Percentiles rank a stretch among this genome's conserved stretches.
Conservation (phyloP, 2,329 filamentous ascomycete genomes). For the Epicoccum nigrum region DNA sequence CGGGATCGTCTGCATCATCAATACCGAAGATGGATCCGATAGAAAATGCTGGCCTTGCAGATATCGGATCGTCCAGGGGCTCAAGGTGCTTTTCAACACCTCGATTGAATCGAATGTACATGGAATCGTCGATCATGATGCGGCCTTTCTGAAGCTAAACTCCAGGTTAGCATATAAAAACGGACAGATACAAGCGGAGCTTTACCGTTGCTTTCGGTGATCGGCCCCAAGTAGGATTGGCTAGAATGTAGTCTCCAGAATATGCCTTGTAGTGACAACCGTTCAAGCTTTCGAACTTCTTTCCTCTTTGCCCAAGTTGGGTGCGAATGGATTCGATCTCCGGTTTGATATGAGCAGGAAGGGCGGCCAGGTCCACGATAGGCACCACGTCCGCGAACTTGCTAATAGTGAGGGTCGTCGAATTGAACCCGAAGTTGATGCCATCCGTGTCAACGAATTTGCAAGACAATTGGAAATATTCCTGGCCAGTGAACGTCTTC, state of each 20-base stretch:
- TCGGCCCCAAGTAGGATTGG: conserved; percentile 51
- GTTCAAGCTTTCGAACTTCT: conserved; percentile 76
- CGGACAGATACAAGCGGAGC: background rate
- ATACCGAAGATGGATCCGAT: background rate
- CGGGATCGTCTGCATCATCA: conserved; percentile 38
- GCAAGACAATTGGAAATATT: conserved; percentile 24
- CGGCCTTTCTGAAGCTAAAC: conserved; percentile 69
- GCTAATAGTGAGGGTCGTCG: conserved; percentile 24
- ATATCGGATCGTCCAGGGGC: conserved; percentile 17
- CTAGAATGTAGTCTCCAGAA: conserved; percentile 59
- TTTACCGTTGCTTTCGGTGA: background rate
- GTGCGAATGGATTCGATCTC: conserved; percentile 67
- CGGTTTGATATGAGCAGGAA: conserved; percentile 79
- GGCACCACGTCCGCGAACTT: conserved; percentile 76
- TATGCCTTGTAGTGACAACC: conserved; percentile 80
- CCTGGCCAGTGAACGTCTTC: conserved; percentile 12
- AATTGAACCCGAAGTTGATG: conserved; percentile 29
- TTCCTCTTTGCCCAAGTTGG: conserved; percentile 76
- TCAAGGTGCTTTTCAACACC: conserved; percentile 21
- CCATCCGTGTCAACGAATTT: conserved; percentile 43
- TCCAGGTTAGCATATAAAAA: background rate
- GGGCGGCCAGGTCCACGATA: conserved; percentile 76
- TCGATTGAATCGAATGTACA: conserved; percentile 43
- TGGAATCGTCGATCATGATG: conserved; percentile 79
- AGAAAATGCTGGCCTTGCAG: too few species aligned